Evolutionary conservation across 2,329 filamentous ascomycete species (phyloP), one percentile per base, ranked within the genome.

Genomic region (Biscogniauxia marginata): DNA sequence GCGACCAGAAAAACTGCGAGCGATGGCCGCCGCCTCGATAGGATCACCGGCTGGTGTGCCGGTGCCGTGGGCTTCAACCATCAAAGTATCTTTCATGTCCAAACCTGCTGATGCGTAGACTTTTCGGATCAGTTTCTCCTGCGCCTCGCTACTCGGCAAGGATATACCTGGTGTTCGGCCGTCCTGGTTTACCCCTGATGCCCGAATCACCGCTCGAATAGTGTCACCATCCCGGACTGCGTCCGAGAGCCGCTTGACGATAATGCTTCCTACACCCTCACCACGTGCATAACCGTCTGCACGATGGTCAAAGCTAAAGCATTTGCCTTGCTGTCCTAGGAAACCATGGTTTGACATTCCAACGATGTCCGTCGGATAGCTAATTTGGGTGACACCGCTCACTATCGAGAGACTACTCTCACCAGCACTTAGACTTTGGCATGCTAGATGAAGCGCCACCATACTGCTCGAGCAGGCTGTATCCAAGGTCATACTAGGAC

Each of bases 201-300:
- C 69, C 2, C 51, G 19, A 8, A 53, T 53, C 1, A 53, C 44
- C 1, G 24, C 51, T 11, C 24, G 9, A 34, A 53, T 20, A 4
- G 24, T 47, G 4, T 53, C 20, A 34, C 47, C 47, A 16, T 51
- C 49, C 39, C 20, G 3, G 21, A 45, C 4, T 2, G 49, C 49
- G 9, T 34, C 25, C 1, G 4, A 3, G 9, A 51, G n/a, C 4
- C 13, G 13, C 39, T 51, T 51, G 2, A 71, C 65, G 1, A 62
- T 72, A 13, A n/a, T n/a, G n/a, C n/a, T n/a, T n/a, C n/a, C n/a
- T n/a, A 73, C 65, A 4, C 76, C 78, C 54, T 81, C 78, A 1
- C 74, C 76, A 21, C 76, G 69, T 0, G 67, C 74, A 50, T 79
- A 80, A 1, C 78, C 79, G 50, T 75, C 66, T 1, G 73, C 76